Base-by-base conservation (phyloP, 2,329 filamentous ascomycete genomes). In the Trichothecium sympodiale region DNA sequence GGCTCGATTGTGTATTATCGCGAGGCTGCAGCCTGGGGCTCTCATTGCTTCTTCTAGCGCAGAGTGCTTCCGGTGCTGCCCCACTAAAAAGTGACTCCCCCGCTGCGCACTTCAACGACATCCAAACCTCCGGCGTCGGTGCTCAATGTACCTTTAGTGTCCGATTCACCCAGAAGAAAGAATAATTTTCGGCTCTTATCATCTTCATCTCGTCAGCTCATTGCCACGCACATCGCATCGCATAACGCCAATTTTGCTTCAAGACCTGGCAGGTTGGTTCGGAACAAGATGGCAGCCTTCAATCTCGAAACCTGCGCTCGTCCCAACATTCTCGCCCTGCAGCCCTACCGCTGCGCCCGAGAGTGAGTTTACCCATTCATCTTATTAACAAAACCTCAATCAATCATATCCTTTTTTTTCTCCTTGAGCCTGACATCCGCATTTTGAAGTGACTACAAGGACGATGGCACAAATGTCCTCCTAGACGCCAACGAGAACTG, bases 401-500 rank as follows among this genome's bases (percentile, higher is more conserved):
- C 6, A 3, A 23, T 31, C 37, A 34, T 46, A 54, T 47, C 51
- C 45, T 12, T 27, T 8, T 20, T 13, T 15, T 25, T n/a, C 15
- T 30, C 8, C 7, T 25, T 8, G 10, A 28, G 9, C 37, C 41
- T 44, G 28, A 37, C 41, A 17, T 34, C 29, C 31, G 34, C 48
- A 34, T 52, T n/a, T n/a, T 33, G 34, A 54, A 93, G 86, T 65
- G 91, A 98, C 72, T 96, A 98, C 74, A 95, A 98, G 65, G 89
- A 98, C 57, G 83, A 98, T 55, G 91, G 91, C 47, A 89, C 79
- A 40, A 96, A 96, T 53, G 78, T 96, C 50, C 80, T 98, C 35
- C 82, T 98, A 46, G 91, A 98, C 56, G 91, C 91, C 48, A 98
- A 98, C 53, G 91, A 98, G 64, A 98, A 98, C 54, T 87, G 91